These are phyloP conservation scores for Boehmeria nivea DNA, from an alignment of 306 rosid genomes.

Conservation along the genomic window DNA sequence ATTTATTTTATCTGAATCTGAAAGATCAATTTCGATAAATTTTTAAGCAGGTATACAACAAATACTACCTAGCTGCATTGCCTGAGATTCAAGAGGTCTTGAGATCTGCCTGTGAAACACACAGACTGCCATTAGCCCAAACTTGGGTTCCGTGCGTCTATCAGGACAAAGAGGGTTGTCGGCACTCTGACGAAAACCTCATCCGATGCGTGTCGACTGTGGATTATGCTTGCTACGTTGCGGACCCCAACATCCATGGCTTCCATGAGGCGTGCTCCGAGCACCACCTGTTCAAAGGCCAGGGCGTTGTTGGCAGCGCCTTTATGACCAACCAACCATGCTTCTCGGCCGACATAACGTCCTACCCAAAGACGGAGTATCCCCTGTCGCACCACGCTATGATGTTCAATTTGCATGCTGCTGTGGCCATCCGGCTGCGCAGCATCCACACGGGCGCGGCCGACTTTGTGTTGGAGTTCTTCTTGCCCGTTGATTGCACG, in stretches of 20 bases:
- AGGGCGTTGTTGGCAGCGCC: conserved; percentile 86
- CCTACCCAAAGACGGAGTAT: conserved; percentile 62
- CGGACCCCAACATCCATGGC: conserved; percentile 38
- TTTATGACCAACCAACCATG: conserved; percentile 76
- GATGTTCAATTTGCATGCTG: conserved; percentile 67
- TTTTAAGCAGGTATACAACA: conserved; percentile 47
- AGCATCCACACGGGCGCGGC: conserved; percentile 51
- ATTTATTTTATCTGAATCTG: too few relatives aligned
- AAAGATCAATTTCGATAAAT: not conserved
- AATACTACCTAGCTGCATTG: conserved; percentile 55
- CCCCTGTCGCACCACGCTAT: conserved; percentile 89
- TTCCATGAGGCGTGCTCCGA: conserved; percentile 97
- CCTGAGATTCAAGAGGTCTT: conserved; percentile 67
- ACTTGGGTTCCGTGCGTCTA: conserved; percentile 81
- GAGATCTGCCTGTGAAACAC: conserved; percentile 74
- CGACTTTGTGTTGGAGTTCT: conserved; percentile 90
- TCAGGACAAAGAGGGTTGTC: conserved; percentile 76
- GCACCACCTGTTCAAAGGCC: conserved; percentile 91
- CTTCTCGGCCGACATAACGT: conserved; percentile 66
- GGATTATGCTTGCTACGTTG: conserved; percentile 78
- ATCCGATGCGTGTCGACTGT: conserved; percentile 75
- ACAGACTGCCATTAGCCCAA: conserved; percentile 86
- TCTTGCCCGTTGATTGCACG: conserved; percentile 72
- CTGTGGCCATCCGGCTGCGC: conserved; percentile 84
- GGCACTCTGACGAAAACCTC: conserved; percentile 72